These are phyloP conservation scores for Komagataella kurtzmanii DNA, from an alignment of 805 yeast species.

Conservation along the genomic window DNA sequence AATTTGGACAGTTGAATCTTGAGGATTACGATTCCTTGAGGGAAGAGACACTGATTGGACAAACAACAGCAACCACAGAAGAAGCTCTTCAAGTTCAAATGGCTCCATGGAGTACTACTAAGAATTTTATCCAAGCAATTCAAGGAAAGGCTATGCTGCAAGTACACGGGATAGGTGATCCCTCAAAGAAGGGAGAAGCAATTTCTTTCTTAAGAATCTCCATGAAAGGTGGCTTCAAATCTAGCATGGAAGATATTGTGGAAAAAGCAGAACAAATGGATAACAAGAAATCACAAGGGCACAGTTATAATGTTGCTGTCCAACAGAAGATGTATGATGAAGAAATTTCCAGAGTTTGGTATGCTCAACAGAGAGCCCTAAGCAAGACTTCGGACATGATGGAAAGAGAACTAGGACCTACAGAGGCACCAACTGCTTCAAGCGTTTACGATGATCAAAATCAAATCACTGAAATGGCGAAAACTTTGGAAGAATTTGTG, in stretches of 20 bases:
- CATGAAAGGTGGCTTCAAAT: slow-evolving; percentile 82
- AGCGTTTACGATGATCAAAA: neutral
- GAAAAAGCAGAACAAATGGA: slow-evolving; percentile 1
- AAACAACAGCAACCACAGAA: slow-evolving; percentile 14
- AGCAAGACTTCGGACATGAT: slow-evolving; percentile 15
- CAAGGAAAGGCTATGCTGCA: slow-evolving; percentile 97
- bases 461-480: neutral
- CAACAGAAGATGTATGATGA: slow-evolving; percentile 90
- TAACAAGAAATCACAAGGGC: slow-evolving; percentile 26
- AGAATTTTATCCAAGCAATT: slow-evolving; percentile 84
- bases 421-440: neutral
- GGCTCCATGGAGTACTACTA: slow-evolving; percentile 89
- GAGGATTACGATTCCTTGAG: slow-evolving; percentile 62
- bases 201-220: slow-evolving; percentile 82
- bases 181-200: slow-evolving; percentile 82
- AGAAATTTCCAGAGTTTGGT: slow-evolving; percentile 84
- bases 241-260: neutral
- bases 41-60: slow-evolving; percentile 16
- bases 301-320: slow-evolving; percentile 65
- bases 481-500: neutral
- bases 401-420: neutral
- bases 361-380: slow-evolving; percentile 58
- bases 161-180: slow-evolving; percentile 89
- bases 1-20: slow-evolving; percentile 76
- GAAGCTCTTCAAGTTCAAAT: slow-evolving; percentile 69